A percentile compares a stretch with the other conserved stretches of the same genome.
phyloP scores from a whole-genome alignment of 139 green algal species.

The Diplosphaera chodatii region DNA sequence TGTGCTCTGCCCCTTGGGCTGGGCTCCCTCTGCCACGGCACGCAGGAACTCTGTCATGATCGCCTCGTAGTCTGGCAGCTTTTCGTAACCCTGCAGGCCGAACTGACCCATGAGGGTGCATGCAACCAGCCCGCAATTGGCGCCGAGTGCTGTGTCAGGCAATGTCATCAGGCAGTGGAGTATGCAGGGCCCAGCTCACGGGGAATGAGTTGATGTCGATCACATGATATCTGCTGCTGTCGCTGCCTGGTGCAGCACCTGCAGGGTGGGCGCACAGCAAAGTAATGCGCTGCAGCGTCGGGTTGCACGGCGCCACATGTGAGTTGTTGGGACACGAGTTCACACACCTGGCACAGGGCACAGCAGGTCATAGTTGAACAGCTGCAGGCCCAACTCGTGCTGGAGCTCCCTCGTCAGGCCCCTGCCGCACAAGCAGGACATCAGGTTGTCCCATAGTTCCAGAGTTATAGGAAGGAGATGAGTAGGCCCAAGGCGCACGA shows the following conservation, averaged over 20 bases:
- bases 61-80: conserved; percentile 43
- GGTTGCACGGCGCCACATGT: no score
- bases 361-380: conserved; percentile 90
- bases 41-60: conserved; percentile 39
- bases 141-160: background rate
- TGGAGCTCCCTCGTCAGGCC: conserved; percentile 50
- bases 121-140: no score
- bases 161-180: background rate
- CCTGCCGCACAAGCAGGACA: no score
- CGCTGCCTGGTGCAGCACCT: background rate
- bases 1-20: no score
- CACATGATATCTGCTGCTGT: conserved; percentile 20
- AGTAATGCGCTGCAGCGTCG: background rate
- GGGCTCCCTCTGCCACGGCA: background rate
- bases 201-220: conserved; percentile 62
- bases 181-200: background rate
- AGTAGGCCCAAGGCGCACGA: no score
- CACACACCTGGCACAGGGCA: conserved; percentile 29
- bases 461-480: no score
- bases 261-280: background rate
- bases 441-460: no score
- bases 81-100: conserved; percentile 43
- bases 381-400: conserved; percentile 47
- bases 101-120: no score
- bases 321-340: no score